Percentiles rank a stretch among this genome's conserved stretches.
Evolutionary conservation across 768 basidiomycete species (phyloP).

Genomic region (Ramaria sp.): DNA sequence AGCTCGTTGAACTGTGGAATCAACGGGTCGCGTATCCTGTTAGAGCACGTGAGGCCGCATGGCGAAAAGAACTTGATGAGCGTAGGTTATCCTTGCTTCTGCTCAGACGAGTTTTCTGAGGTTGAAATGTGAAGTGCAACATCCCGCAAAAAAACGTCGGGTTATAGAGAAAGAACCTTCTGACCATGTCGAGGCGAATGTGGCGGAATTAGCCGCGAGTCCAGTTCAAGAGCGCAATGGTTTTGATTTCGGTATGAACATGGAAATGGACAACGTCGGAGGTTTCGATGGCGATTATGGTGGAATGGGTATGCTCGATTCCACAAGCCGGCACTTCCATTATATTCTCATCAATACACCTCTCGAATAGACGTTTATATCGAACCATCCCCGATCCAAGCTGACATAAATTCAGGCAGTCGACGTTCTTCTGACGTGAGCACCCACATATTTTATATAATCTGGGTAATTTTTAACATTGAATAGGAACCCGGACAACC

Average conservation of each 20-base stretch:
- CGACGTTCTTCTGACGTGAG: slow-evolving; percentile 53
- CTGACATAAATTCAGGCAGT: slow-evolving; percentile 15
- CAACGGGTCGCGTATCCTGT: not conserved
- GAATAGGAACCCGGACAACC: slow-evolving; percentile 77
- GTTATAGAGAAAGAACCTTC: not conserved
- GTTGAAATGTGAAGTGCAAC: not conserved
- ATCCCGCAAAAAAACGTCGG: not conserved
- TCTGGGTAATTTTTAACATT: too few species aligned
- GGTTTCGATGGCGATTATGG: not conserved
- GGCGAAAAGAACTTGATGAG: slow-evolving; percentile 4
- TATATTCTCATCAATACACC: not conserved
- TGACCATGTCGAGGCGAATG: not conserved
- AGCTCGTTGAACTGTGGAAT: slow-evolving; percentile 66
- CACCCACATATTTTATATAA: not conserved
- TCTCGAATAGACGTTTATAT: not conserved
- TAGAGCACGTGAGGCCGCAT: not conserved
- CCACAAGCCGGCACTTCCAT: too few species aligned
- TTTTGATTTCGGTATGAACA: not conserved
- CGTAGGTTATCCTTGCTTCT: not conserved
- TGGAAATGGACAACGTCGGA: not conserved
- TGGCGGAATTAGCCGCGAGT: not conserved
- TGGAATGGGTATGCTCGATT: not conserved
- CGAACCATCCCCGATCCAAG: not conserved
- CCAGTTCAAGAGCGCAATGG: not conserved
- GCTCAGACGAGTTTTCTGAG: not conserved